These are phyloP conservation scores for Coemansia pectinata DNA, from an alignment of 192 early-diverging fungal genomes.

Conservation along the genomic window DNA sequence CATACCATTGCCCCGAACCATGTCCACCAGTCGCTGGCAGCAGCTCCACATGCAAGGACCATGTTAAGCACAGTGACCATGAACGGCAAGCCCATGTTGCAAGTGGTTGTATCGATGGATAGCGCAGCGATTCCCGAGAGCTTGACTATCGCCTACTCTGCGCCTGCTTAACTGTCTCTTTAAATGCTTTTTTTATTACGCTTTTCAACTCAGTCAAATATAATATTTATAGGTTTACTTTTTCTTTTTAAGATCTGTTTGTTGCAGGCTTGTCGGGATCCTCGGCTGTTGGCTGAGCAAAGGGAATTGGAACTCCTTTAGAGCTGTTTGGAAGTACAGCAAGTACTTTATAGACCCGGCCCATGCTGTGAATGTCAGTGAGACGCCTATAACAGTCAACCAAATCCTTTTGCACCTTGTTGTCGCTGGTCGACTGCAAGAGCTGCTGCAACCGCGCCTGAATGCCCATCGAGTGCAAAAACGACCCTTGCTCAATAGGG, in stretches of 20 bases:
- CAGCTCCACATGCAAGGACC: conserved; percentile 12
- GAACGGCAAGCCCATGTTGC: conserved; percentile 37
- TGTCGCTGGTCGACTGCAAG: conserved; percentile 57
- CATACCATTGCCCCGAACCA: conserved; percentile 7
- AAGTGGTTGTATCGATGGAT: conserved; percentile 40
- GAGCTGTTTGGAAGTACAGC: conserved; percentile 56
- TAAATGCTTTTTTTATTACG: not conserved
- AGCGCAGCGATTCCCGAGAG: conserved; percentile 19
- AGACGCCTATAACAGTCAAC: conserved; percentile 73
- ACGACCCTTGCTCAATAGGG: conserved; percentile 76
- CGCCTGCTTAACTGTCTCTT: not conserved
- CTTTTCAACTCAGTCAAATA: not conserved
- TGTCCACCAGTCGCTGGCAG: not conserved
- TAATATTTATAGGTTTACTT: not conserved
- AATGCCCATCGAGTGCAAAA: conserved; percentile 83
- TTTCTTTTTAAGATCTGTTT: not conserved
- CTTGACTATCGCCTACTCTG: conserved; percentile 21
- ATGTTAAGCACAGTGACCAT: conserved; percentile 31
- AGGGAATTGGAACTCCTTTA: conserved; percentile 20
- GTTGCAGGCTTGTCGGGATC: not conserved
- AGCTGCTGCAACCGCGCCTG: conserved; percentile 69
- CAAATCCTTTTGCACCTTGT: conserved; percentile 60
- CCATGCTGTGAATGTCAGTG: conserved; percentile 78
- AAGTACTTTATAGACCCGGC: conserved; percentile 82
- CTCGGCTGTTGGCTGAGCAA: conserved; percentile 15